Base-by-base conservation (phyloP, 192 early-diverging fungal species). In the Martensiomyces pterosporus region DNA sequence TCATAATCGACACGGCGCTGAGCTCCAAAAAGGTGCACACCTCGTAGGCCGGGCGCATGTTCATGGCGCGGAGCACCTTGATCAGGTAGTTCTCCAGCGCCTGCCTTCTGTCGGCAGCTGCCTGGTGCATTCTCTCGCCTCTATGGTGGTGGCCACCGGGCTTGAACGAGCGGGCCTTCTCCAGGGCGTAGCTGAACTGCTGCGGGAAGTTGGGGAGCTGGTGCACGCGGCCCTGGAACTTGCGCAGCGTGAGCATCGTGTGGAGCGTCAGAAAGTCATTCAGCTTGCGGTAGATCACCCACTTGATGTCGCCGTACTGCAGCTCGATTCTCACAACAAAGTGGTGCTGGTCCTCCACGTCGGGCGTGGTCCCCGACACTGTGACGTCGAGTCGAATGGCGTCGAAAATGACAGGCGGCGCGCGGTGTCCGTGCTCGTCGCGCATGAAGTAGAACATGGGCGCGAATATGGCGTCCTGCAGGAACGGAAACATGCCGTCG, bases 21-120 rank as follows among this genome's bases (percentile, higher is more conserved):
- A 90, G 64, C 57, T 88, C 88, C 37, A 90, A 47, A 52, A 90
- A 90, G 41, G 82, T 85, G 59, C 84, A 85, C 8, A 90, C 52
- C 47, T 90, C 86, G 50, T 82, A 85, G 6, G 74, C 79, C 16
- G 83, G 78, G 9, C 65, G 59, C 61, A 86, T 77, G 40, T 83
- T 81, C 12, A 82, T 66, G 12, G 48, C 62, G 23, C 78, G 75
- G 29, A 88, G 57, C 22, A 88, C 49, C 32, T 78, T 50, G 14
- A 81, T 61, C 21, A 88, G 45, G 47, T 86, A 90, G 3, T 36
- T 43, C 39, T 88, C 80, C 22, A 90, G 71, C 15, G 77, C 77
- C 40, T 84, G 72, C 24, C 79, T 68, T 32, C 80, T 73, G 9
- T 76, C 47, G 12, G 69, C 67, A 3, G 66, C 44, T 9, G 82